Percentiles rank a stretch among this genome's conserved stretches.
Evolutionary conservation across 176 grass and related monocot species (phyloP).

Genomic region (Oryza meridionalis): DNA sequence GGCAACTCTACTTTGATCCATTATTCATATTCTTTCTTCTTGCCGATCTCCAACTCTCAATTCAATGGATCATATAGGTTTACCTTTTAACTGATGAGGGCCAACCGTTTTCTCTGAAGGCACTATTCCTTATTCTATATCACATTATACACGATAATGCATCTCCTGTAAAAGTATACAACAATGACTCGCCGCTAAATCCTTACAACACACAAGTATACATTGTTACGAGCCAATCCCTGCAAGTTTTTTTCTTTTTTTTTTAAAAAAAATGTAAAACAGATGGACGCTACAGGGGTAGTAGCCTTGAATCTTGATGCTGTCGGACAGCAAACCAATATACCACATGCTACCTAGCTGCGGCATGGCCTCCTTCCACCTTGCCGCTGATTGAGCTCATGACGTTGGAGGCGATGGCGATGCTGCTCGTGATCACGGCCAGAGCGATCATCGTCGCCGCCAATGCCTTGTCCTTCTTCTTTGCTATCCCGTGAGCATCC

Average conservation of each 20-base stretch:
- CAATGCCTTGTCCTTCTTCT: slow-evolving; percentile 63
- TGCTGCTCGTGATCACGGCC: slow-evolving; percentile 74
- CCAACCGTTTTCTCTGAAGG: too few relatives aligned
- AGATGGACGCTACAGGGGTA: background rate
- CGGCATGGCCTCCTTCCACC: background rate
- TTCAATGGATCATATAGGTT: too few relatives aligned
- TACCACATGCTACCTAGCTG: slow-evolving; percentile 18
- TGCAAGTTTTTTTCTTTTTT: background rate
- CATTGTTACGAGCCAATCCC: background rate
- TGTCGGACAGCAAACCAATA: background rate
- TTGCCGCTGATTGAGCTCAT: slow-evolving; percentile 50
- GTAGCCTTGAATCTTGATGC: background rate
- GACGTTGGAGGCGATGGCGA: slow-evolving; percentile 85
- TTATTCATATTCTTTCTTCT: too few relatives aligned
- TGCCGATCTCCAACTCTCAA: too few relatives aligned
- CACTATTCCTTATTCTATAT: too few relatives aligned
- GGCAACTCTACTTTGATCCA: too few relatives aligned
- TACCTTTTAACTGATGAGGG: too few relatives aligned
- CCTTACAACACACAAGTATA: slow-evolving; percentile 3
- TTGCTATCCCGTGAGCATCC: slow-evolving; percentile 77
- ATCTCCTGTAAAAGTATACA: background rate
- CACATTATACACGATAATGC: background rate
- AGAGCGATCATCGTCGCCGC: slow-evolving; percentile 74
- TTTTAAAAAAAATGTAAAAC: background rate
- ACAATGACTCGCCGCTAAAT: background rate